These are phyloP conservation scores for Colletotrichum tamarilloi DNA, from an alignment of 2,329 filamentous ascomycete species.

Conservation along the genomic window DNA sequence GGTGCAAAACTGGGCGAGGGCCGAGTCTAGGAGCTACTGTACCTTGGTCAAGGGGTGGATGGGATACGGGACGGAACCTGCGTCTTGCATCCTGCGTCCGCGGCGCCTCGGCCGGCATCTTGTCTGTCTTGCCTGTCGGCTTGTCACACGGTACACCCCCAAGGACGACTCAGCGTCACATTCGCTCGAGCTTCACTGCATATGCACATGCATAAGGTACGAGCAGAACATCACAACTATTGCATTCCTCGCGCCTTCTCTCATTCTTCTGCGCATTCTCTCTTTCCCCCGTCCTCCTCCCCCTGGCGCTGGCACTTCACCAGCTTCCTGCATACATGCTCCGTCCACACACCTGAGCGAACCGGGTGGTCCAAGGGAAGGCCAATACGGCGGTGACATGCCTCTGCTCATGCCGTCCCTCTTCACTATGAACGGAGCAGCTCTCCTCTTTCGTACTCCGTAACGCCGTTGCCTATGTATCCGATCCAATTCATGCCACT, in stretches of 20 bases:
- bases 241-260: constrained; percentile 32
- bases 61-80: constrained; percentile 22
- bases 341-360: neutral
- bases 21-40: neutral
- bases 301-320: neutral
- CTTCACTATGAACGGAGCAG: neutral
- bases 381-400: neutral
- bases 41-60: neutral
- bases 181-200: constrained; percentile 23
- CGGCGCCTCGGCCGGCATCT: constrained; percentile 22
- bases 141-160: constrained; percentile 8
- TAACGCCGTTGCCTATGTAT: neutral
- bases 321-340: neutral
- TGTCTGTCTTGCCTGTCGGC: constrained; percentile 7
- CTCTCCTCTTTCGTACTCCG: neutral
- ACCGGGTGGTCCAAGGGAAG: neutral
- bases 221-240: constrained; percentile 9
- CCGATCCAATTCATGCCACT: neutral
- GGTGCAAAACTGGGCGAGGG: neutral
- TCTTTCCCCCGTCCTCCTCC: constrained; percentile 13
- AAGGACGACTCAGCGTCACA: neutral
- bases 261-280: constrained; percentile 27
- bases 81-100: constrained; percentile 10
- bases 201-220: constrained; percentile 28
- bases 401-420: neutral